Conservation (phyloP, 176 grass and related monocot genomes). For the Avena insularis region DNA sequence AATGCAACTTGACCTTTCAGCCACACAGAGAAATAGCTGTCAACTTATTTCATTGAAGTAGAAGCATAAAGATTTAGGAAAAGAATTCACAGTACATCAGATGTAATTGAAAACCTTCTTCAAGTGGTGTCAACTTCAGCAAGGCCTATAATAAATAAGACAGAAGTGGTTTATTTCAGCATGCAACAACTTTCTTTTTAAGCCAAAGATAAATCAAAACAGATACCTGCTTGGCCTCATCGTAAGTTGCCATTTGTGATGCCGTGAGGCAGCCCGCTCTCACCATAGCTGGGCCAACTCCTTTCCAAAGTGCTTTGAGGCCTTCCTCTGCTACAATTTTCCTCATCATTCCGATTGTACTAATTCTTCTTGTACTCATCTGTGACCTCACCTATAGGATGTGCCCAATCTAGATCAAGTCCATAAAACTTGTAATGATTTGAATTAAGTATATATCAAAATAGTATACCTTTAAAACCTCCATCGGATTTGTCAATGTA, state of each 20-base stretch:
- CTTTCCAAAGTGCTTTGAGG: slow-evolving; percentile 89
- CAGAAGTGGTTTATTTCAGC: neutral
- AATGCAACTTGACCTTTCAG: slow-evolving; percentile 88
- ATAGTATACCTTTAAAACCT: slow-evolving; percentile 80
- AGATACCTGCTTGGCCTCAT: slow-evolving; percentile 83
- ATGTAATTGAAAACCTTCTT: slow-evolving; percentile 92
- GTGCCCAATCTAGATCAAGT: slow-evolving; percentile 28
- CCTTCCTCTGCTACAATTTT: slow-evolving; percentile 82
- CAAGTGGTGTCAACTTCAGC: slow-evolving; percentile 76
- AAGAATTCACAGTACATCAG: slow-evolving; percentile 83
- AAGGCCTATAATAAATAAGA: slow-evolving; percentile 60
- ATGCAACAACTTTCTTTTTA: slow-evolving; percentile 9
- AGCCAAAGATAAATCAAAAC: slow-evolving; percentile 16
- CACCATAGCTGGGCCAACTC: slow-evolving; percentile 95
- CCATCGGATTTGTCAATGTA: slow-evolving; percentile 80
- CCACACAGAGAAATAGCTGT: slow-evolving; percentile 42
- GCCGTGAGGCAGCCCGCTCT: slow-evolving; percentile 90
- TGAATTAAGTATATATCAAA: slow-evolving; percentile 30
- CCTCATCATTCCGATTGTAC: slow-evolving; percentile 64
- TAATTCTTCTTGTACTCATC: slow-evolving; percentile 65
- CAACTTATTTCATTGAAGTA: slow-evolving; percentile 45
- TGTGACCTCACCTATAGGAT: slow-evolving; percentile 80
- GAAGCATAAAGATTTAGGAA: slow-evolving; percentile 31
- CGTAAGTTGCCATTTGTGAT: slow-evolving; percentile 97
- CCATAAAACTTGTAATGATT: slow-evolving; percentile 9